Evolutionary conservation across 2,329 filamentous ascomycete genomes (phyloP).

Genomic region (Colletotrichum cordylinicola): DNA sequence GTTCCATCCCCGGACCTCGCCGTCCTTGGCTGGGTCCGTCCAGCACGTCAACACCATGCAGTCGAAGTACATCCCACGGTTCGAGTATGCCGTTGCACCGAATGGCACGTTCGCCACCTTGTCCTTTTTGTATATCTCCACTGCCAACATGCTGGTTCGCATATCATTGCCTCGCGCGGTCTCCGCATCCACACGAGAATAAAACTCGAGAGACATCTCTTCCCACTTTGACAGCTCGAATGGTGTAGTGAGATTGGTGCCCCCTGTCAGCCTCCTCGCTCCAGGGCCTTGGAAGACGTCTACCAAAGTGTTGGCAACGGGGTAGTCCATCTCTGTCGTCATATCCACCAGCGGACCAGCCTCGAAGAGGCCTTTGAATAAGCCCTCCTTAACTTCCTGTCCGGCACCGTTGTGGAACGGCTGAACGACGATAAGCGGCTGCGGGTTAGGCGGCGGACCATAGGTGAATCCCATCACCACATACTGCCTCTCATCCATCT

Average conservation of each 20-base stretch:
- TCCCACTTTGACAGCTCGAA: slow-evolving; percentile 38
- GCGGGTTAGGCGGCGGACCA: slow-evolving; percentile 31
- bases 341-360: slow-evolving; percentile 41
- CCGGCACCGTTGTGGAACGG: slow-evolving; percentile 41
- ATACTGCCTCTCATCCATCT: slow-evolving; percentile 25
- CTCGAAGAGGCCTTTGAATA: slow-evolving; percentile 41
- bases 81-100: slow-evolving; percentile 48
- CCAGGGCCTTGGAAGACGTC: slow-evolving; percentile 42
- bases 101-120: slow-evolving; percentile 41
- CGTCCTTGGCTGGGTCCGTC: slow-evolving; percentile 42
- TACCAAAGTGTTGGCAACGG: slow-evolving; percentile 40
- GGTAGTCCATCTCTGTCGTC: slow-evolving; percentile 45
- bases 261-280: slow-evolving; percentile 44
- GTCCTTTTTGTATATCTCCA: slow-evolving; percentile 47
- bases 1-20: slow-evolving; percentile 41
- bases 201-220: slow-evolving; percentile 34
- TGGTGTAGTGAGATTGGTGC: slow-evolving; percentile 48
- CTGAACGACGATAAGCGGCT: slow-evolving; percentile 30
- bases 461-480: slow-evolving; percentile 18
- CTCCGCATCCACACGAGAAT: slow-evolving; percentile 25
- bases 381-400: slow-evolving; percentile 34
- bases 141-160: slow-evolving; percentile 34
- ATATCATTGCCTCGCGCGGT: slow-evolving; percentile 27
- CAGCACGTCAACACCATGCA: slow-evolving; percentile 45
- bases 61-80: slow-evolving; percentile 49